Conservation (phyloP, 805 yeast genomes). For the Saccharomyces paradoxus region DNA sequence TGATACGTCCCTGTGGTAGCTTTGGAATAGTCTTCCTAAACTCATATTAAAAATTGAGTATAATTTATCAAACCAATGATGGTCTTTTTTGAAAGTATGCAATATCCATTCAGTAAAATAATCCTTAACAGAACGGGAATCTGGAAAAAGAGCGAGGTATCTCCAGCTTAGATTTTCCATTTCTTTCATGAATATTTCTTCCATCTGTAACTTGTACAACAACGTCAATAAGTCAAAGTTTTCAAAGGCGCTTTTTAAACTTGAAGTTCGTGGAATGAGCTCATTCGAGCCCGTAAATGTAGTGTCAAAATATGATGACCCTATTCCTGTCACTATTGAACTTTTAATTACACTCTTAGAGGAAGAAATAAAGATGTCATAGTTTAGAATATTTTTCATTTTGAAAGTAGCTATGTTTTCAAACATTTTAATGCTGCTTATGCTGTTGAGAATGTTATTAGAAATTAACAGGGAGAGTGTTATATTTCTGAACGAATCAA, state of each 20-base stretch:
- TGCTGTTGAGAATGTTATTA: conserved; percentile 30
- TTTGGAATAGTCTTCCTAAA: conserved; percentile 35
- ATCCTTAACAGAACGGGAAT: conserved; percentile 36
- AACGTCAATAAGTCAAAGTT: conserved; percentile 54
- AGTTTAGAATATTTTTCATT: conserved; percentile 21
- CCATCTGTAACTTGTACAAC: conserved; percentile 46
- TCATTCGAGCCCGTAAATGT: conserved; percentile 31
- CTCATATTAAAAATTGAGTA: conserved; percentile 42
- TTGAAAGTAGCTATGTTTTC: conserved; percentile 26
- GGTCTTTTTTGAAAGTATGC: conserved; percentile 35
- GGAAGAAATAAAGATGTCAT: conserved; percentile 19
- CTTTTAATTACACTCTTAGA: conserved; percentile 14
- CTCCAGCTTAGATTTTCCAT: conserved; percentile 56
- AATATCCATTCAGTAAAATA: conserved; percentile 57
- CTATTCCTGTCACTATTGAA: conserved; percentile 14
- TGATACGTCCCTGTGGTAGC: conserved; percentile 36
- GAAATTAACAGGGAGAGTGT: conserved; percentile 29
- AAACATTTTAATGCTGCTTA: conserved; percentile 14
- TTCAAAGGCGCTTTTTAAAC: conserved; percentile 33
- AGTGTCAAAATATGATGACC: conserved; percentile 12
- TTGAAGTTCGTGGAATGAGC: conserved; percentile 40
- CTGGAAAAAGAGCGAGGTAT: conserved; percentile 39
- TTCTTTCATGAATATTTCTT: conserved; percentile 36
- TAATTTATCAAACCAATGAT: conserved; percentile 50
- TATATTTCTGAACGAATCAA: conserved; percentile 31